phyloP scores from a whole-genome alignment of 164 flowering plant genomes.

The Annona squamosa region DNA sequence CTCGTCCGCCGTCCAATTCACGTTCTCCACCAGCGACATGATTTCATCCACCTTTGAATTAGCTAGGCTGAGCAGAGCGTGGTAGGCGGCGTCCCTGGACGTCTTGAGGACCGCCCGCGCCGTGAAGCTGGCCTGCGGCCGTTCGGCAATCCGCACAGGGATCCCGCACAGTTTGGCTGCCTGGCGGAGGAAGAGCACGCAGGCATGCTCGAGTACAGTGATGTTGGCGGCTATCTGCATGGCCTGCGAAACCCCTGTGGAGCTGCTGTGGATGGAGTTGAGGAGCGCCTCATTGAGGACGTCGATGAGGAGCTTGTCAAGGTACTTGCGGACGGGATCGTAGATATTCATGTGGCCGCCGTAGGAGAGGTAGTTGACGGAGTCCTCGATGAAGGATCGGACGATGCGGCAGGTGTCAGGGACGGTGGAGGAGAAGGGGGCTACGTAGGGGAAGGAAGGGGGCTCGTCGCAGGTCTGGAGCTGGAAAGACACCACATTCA shows the following conservation, averaged over 20 bases:
- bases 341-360: slow-evolving; percentile 50
- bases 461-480: slow-evolving; percentile 68
- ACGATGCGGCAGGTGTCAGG: slow-evolving; percentile 79
- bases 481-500: slow-evolving; percentile 55
- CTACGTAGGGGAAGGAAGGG: slow-evolving; percentile 87
- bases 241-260: slow-evolving; percentile 65
- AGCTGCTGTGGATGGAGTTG: slow-evolving; percentile 36
- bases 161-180: slow-evolving; percentile 82
- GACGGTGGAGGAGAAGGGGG: slow-evolving; percentile 86
- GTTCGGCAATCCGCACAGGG: slow-evolving; percentile 51
- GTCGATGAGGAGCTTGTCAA: slow-evolving; percentile 82
- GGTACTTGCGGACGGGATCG: slow-evolving; percentile 56
- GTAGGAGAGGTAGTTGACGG: slow-evolving; percentile 69
- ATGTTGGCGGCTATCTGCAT: slow-evolving; percentile 92
- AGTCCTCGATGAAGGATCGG: slow-evolving; percentile 74
- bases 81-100: slow-evolving; percentile 77
- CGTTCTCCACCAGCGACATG: slow-evolving; percentile 57
- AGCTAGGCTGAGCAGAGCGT: slow-evolving; percentile 51
- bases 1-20: slow-evolving; percentile 82
- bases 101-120: slow-evolving; percentile 74
- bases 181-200: slow-evolving; percentile 66
- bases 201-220: slow-evolving; percentile 67
- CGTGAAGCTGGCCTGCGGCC: slow-evolving; percentile 48
- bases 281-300: slow-evolving; percentile 69
- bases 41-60: slow-evolving; percentile 61